Evolutionary conservation across 192 early-diverging fungal species (phyloP), one percentile per base, ranked within the genome.

Genomic region (Phycomyces nitens): DNA sequence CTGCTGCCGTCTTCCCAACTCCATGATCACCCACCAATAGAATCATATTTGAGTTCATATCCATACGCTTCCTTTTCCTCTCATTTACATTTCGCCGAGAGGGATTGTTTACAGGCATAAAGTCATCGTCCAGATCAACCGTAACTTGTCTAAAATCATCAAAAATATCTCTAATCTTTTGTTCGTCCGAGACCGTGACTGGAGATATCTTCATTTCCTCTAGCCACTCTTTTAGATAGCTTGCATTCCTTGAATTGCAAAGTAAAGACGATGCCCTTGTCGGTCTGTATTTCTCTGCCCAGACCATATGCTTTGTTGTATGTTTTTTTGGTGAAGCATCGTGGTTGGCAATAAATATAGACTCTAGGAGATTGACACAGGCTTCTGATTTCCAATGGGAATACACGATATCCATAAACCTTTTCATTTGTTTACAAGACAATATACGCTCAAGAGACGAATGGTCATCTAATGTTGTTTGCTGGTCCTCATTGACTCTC

Each of bases 1-100:
- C 86, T 0, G 84, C 68, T 5, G 88, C 83, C 0, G 90, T 92
- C 49, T 92, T 91, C 23, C 93, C 87, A 58, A 80, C 80, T 11
- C 91, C 90, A 11, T 78, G 71, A 1, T 85, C 86, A 1, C 93
- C 93, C 12, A 82, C 75, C 1, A 95, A 62, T 3, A 92, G 64
- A 18, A 88, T 76, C 16, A 87, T 62, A 41, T 69, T 69, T 1
- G 44, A 58, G 12, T 29, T 16, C 5, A 54, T 14, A 23, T 54
- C 53, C 20, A 39, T 43, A 18, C 26, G 51, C 10, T 20, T 63
- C 27, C 40, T 62, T 23, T 53, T 62, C 0, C 15, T 52, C 0
- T 4, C 49, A 29, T 20, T 47, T 34, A 39, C 4, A 29, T 18
- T 38, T 22, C 0, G 40, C 5, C 15, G 18, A 24, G 2, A 39